Conservation (phyloP, 495 filamentous ascomycete species). For the Aspergillus conjunctus region DNA sequence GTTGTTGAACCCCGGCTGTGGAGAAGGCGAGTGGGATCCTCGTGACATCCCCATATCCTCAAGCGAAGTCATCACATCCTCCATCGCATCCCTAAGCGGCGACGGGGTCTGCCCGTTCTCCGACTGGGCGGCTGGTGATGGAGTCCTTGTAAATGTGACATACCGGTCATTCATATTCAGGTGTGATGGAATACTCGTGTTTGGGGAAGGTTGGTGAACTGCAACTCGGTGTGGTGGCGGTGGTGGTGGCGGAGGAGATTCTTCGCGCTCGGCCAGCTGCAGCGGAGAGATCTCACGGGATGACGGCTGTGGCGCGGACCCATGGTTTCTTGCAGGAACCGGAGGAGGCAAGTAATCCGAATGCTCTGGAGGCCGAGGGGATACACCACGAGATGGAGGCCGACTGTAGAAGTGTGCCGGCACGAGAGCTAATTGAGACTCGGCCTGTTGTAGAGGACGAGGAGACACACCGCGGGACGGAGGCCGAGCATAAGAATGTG, state of each 20-base stretch:
- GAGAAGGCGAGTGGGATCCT: conserved; percentile 49
- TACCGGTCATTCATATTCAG: conserved; percentile 54
- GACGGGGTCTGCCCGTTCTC: conserved; percentile 80
- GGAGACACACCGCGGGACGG: conserved; percentile 35
- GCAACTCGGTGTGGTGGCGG: conserved; percentile 46
- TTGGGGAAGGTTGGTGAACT: conserved; percentile 32
- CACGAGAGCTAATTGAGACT: conserved; percentile 1
- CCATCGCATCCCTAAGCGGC: conserved; percentile 90
- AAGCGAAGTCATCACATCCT: conserved; percentile 95
- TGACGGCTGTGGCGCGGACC: conserved; percentile 32
- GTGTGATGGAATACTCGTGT: conserved; percentile 41
- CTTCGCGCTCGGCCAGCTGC: conserved; percentile 38
- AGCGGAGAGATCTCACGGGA: conserved; percentile 43
- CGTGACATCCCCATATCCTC: conserved; percentile 78
- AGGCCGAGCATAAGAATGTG: conserved; percentile 24
- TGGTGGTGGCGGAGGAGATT: conserved; percentile 50
- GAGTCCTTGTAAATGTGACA: conserved; percentile 52
- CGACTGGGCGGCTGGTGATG: conserved; percentile 65
- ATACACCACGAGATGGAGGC: conserved; percentile 34
- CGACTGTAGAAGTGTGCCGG: conserved; percentile 20
- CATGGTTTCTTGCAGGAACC: conserved; percentile 17
- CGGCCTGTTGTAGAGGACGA: not conserved
- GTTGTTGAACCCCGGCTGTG: conserved; percentile 60
- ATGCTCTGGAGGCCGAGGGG: conserved; percentile 19
- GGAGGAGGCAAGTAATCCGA: conserved; percentile 6